These are phyloP conservation scores for Neurospora sp. DNA, from an alignment of 2,329 filamentous ascomycete genomes.

Conservation along the genomic window DNA sequence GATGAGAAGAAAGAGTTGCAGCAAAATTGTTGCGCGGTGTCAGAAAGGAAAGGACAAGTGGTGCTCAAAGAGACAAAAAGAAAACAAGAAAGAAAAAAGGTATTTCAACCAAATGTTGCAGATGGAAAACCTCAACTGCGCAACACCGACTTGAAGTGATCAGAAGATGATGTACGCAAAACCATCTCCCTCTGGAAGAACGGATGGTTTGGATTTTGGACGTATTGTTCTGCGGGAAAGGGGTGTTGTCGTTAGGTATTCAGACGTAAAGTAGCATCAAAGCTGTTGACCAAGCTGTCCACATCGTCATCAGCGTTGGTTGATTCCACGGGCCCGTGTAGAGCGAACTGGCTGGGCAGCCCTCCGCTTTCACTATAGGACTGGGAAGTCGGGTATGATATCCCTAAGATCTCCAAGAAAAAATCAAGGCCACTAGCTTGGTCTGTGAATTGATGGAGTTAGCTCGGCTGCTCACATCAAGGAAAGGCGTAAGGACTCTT, in stretches of 20 bases:
- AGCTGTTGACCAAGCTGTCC: not conserved
- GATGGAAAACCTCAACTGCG: not conserved
- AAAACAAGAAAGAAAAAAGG: not conserved
- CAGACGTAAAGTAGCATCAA: not conserved
- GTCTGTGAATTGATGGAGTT: not conserved
- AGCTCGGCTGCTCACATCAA: not conserved
- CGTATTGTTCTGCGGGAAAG: not conserved
- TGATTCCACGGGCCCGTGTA: not conserved
- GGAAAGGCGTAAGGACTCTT: accelerated
- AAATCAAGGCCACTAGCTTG: not conserved
- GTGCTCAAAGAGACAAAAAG: not conserved
- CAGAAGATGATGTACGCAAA: not conserved
- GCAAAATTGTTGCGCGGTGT: not conserved
- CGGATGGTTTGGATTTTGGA: not conserved
- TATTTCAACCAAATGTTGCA: too few species aligned
- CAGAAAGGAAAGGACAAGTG: not conserved
- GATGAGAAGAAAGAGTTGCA: not conserved
- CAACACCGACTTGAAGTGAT: not conserved
- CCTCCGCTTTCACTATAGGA: not conserved
- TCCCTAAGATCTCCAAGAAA: not conserved
- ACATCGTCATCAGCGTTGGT: not conserved
- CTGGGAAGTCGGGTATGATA: not conserved
- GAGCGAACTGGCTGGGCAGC: not conserved
- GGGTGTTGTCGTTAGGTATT: not conserved
- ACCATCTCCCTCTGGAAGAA: not conserved